phyloP scores from a whole-genome alignment of 257 asterid species.

The Jasminum sambac region DNA sequence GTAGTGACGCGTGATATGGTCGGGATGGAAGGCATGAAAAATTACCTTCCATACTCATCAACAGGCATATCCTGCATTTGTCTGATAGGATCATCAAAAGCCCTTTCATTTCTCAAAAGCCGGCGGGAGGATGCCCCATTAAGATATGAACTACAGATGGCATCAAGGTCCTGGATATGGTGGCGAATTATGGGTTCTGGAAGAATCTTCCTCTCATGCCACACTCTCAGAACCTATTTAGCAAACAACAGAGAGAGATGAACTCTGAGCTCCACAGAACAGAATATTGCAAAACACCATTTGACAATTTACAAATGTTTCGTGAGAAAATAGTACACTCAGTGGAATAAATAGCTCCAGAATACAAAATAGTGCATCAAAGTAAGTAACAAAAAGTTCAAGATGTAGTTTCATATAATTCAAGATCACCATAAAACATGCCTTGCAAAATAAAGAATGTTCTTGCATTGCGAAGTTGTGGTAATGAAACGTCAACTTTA shows the following conservation, averaged over 20 bases:
- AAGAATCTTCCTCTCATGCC: conserved; percentile 86
- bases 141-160: conserved; percentile 66
- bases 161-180: conserved; percentile 81
- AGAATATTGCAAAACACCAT: background rate
- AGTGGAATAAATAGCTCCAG: background rate
- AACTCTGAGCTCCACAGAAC: background rate
- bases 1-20: background rate
- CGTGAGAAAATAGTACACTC: background rate
- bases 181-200: conserved; percentile 79
- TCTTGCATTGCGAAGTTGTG: background rate
- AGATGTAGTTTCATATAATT: background rate
- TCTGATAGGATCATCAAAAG: conserved; percentile 88
- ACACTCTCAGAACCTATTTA: conserved; percentile 83
- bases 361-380: background rate
- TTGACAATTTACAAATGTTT: background rate
- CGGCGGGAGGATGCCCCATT: conserved; percentile 52
- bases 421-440: background rate
- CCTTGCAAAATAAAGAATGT: background rate
- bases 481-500: background rate
- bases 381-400: background rate
- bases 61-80: conserved; percentile 95
- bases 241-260: conserved; percentile 16
- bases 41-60: conserved; percentile 91
- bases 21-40: background rate
- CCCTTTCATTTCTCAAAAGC: conserved; percentile 69